phyloP scores from a whole-genome alignment of 148 eudicot genomes.

The Diospyros lotus region DNA sequence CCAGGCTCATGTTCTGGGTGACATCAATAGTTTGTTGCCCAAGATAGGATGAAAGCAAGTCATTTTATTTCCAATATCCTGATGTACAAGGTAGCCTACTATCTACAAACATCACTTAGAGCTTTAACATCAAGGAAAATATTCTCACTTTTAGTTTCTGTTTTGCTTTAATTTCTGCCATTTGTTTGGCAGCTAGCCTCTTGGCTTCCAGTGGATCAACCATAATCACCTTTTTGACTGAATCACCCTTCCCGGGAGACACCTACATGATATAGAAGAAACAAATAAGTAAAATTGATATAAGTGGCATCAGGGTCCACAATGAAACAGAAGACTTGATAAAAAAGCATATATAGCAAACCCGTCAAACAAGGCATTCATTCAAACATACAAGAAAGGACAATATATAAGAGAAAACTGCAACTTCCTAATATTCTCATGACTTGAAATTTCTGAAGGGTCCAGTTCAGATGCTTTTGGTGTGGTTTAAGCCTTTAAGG shows the following conservation, averaged over 20 bases:
- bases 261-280: constrained; percentile 26
- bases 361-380: background rate
- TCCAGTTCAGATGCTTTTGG: too few relatives aligned
- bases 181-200: constrained; percentile 81
- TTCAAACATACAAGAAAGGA: background rate
- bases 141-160: constrained; percentile 57
- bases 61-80: constrained; percentile 5
- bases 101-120: background rate
- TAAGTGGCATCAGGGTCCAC: background rate
- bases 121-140: background rate
- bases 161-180: constrained; percentile 62
- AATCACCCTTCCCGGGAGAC: constrained; percentile 36
- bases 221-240: constrained; percentile 60
- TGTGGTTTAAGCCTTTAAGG: too few relatives aligned
- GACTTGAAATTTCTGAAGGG: too few relatives aligned
- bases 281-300: background rate
- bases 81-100: background rate
- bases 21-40: background rate
- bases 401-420: background rate
- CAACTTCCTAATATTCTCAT: background rate
- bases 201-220: constrained; percentile 97
- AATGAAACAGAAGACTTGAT: background rate
- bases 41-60: background rate
- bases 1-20: background rate
- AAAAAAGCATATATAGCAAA: background rate